Conservation (phyloP, 31 red algal species). For the Bonnemaisonia californica region DNA sequence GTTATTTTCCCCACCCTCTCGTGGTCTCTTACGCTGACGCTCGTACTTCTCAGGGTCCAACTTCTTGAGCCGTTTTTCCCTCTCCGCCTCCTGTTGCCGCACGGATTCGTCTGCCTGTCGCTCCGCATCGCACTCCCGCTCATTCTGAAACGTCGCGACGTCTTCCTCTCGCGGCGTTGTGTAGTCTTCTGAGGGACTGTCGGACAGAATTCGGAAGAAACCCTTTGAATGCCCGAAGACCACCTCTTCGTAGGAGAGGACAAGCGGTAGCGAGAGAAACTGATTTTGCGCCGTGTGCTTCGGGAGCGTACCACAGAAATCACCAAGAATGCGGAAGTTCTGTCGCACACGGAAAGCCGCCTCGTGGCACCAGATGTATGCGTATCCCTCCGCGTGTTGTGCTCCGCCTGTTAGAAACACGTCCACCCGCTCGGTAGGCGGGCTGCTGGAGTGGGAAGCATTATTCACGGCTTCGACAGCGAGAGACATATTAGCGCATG, state of each 20-base stretch:
- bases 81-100: slow-evolving; percentile 5
- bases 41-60: background rate
- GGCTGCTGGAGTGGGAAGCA: too few species aligned
- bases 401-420: too few species aligned
- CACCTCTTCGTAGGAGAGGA: slow-evolving; percentile 71
- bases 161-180: background rate
- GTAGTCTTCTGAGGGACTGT: slow-evolving; percentile 35
- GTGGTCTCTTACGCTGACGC: background rate
- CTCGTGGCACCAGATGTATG: slow-evolving; percentile 43
- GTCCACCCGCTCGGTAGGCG: too few species aligned
- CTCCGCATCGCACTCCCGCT: slow-evolving; percentile 22
- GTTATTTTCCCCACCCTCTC: too few species aligned
- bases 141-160: slow-evolving; percentile 12
- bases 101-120: slow-evolving; percentile 31
- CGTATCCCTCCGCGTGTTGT: slow-evolving; percentile 24
- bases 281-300: slow-evolving; percentile 83
- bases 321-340: slow-evolving; percentile 66
- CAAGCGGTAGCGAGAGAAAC: slow-evolving; percentile 75
- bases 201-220: slow-evolving; percentile 37
- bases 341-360: slow-evolving; percentile 51
- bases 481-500: too few species aligned
- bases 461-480: too few species aligned
- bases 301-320: slow-evolving; percentile 73
- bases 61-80: slow-evolving; percentile 18
- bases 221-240: slow-evolving; percentile 50